phyloP scores from a whole-genome alignment of 345 rosid species.

The Chamaenerion angustifolium region DNA sequence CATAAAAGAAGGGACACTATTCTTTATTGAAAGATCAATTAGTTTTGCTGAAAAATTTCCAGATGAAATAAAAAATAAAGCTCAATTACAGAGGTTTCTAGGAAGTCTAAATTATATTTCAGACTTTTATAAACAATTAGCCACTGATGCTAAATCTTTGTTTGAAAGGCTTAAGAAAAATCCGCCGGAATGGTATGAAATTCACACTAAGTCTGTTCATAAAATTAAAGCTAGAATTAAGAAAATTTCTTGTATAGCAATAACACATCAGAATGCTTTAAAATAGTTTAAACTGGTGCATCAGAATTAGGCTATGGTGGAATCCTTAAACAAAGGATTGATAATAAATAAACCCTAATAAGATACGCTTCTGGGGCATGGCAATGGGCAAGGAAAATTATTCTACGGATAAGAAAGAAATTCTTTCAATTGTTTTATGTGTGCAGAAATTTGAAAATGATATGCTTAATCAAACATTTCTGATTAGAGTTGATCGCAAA shows the following conservation, averaged over 20 bases:
- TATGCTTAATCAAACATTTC: neutral
- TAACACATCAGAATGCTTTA: neutral
- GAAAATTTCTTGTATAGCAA: neutral
- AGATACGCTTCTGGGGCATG: neutral
- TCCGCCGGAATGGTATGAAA: neutral
- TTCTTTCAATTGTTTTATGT: neutral
- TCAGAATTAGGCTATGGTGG: neutral
- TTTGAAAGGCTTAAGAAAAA: neutral
- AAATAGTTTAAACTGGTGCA: neutral
- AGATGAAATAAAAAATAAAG: neutral
- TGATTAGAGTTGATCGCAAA: neutral
- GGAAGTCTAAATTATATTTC: constrained; percentile 1
- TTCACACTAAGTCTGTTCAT: neutral
- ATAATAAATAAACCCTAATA: neutral
- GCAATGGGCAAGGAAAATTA: neutral
- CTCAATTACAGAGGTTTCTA: neutral
- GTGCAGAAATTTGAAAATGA: neutral
- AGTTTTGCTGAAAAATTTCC: neutral
- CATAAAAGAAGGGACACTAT: no score
- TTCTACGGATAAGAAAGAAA: neutral
- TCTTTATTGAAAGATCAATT: neutral
- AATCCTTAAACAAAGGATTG: neutral
- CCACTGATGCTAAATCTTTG: neutral
- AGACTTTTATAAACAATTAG: neutral
- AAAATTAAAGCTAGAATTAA: neutral